Evolutionary conservation across 2,329 filamentous ascomycete genomes (phyloP).

Genomic region (Neobulgaria alba): DNA sequence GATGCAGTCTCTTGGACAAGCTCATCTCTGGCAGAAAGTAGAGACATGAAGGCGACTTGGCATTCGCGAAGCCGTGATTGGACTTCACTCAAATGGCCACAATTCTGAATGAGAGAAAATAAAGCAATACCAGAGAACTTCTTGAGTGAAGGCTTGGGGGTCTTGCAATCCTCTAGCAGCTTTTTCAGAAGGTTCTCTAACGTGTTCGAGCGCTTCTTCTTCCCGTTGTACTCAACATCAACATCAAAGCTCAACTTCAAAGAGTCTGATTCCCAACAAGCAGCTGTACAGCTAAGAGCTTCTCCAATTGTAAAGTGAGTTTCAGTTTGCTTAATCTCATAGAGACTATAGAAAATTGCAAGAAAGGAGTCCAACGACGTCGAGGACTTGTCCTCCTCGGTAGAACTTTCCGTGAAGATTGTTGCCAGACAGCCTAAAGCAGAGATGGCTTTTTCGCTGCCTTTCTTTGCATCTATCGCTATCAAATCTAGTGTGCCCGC

Average conservation of each 20-base stretch:
- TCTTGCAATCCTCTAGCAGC: slow-evolving; percentile 67
- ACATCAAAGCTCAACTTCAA: slow-evolving; percentile 71
- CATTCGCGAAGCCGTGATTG: slow-evolving; percentile 67
- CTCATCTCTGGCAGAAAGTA: slow-evolving; percentile 82
- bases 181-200: slow-evolving; percentile 47
- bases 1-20: slow-evolving; percentile 94
- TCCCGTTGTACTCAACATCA: slow-evolving; percentile 41
- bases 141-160: slow-evolving; percentile 78
- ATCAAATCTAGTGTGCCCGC: slow-evolving; percentile 49
- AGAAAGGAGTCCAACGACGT: slow-evolving; percentile 47
- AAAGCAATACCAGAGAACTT: slow-evolving; percentile 96
- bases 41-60: slow-evolving; percentile 79
- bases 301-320: slow-evolving; percentile 88
- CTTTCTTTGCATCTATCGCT: slow-evolving; percentile 61
- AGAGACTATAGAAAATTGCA: slow-evolving; percentile 62
- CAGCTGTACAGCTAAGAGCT: slow-evolving; percentile 68
- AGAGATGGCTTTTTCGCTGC: slow-evolving; percentile 74
- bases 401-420: slow-evolving; percentile 40
- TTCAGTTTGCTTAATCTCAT: slow-evolving; percentile 79
- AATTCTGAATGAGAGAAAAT: slow-evolving; percentile 83
- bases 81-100: slow-evolving; percentile 67
- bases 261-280: slow-evolving; percentile 76
- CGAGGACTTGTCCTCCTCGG: slow-evolving; percentile 27
- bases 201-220: slow-evolving; percentile 33
- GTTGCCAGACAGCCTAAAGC: slow-evolving; percentile 71